Evolutionary conservation across 148 eudicot species (phyloP), one percentile per base, ranked within the genome.

Genomic region (Vaccinium vitisidaea): DNA sequence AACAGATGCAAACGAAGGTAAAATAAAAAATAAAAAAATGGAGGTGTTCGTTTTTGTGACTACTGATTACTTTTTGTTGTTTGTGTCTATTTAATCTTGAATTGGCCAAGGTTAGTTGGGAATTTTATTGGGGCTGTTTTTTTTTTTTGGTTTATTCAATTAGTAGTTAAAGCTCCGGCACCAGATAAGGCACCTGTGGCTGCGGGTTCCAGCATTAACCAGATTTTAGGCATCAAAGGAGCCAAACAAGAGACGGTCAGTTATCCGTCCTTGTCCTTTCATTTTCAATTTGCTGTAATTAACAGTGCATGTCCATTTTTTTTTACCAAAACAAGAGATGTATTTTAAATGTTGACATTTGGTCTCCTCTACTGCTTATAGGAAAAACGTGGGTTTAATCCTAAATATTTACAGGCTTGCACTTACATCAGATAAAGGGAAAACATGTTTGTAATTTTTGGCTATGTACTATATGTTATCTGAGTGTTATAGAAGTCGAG

Each of bases 201-300:
- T 32, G 83, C 88, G 69, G 99, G 99, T 80, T 96, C 97, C 1
- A 90, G 95, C 77, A 86, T 96, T 83, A 96, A 96, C 84, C 99
- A 96, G 92, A 92, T 96, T 77, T 92, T 94, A 81, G 99, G 98
- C 27, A 96, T 96, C 77, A 94, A 94, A 92, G 98, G 99, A 86
- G 99, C 99, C 83, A 89, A 93, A 82, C 92, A 92, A 89, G 98
- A 96, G 91, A 86, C 95, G 82, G 99, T 14, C 59, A 15, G 4
- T 1, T 8, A n/a, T n/a, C n/a, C 69, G 7, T 61, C 2, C 69
- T 21, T 25, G 6, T 58, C n/a, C 19, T 16, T 58, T 21, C 6
- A 16, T 19, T 58, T 21, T 1, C 19, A 7, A 61, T 21, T 61
- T 61, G 27, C 69, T 1, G 27, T 61, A 61, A 61, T 21, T 61